Evolutionary conservation across 495 filamentous ascomycete genomes (phyloP), one percentile per base, ranked within the genome.

Genomic region (Penicillium steckii): DNA sequence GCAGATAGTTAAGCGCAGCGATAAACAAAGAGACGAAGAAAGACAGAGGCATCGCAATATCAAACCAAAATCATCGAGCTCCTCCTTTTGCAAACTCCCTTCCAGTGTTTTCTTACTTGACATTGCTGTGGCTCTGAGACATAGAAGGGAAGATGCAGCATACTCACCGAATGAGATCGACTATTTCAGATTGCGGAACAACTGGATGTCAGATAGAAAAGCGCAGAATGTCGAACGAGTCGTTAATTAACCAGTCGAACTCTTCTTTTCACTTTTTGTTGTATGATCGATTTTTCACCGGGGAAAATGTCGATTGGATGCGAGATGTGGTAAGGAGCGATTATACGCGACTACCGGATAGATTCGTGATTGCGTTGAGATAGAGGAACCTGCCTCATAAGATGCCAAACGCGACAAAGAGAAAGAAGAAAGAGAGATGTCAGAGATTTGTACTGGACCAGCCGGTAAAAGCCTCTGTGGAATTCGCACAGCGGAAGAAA

Each of bases 391-490:
- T 58, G 72, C 71, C 72, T 74, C 72, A 12, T 29, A 12, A 6
- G 27, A 5, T 1, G 17, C 5, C 18, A 46, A 40, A 48, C 30
- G 49, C 33, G 50, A 61, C 57, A 55, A 61, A 59, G 58, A 60
- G 53, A 55, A 67, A 62, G 58, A 61, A 60, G 60, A 44, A 52
- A 59, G 55, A 64, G 61, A 70, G 65, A 67, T 43, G 58, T 62
- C 54, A 62, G 60, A 72, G 66, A 69, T 54, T n/a, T 66, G 61
- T 63, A 74, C 64, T 70, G 66, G 73, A 63, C 72, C 72, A 70
- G 72, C 72, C 71, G 63, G 58, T 68, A 59, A 56, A 66, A 64
- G 63, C 59, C 68, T 72, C 65, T 72, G 60, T 47, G 54, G 61
- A 49, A 61, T 62, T 67, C 72, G 70, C 70, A 66, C 70, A 68